Percentiles rank a stretch among this genome's conserved stretches.
Evolutionary conservation across 352 stramenopile species (phyloP).

Genomic region (Phytopythium ostracodes): DNA sequence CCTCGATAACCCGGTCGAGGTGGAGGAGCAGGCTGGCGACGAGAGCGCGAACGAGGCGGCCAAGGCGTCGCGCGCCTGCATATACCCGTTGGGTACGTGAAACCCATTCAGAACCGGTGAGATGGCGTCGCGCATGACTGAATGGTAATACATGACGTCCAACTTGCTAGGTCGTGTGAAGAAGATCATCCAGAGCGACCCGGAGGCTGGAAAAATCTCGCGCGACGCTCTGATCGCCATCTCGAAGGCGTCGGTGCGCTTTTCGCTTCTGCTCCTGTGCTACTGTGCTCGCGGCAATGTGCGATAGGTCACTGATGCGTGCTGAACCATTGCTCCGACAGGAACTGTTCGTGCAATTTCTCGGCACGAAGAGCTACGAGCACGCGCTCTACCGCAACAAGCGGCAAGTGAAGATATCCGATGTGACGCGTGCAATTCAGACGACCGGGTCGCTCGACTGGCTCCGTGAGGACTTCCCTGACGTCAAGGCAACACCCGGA

Average conservation of each 20-base stretch:
- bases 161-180: slow-evolving; percentile 74
- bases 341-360: slow-evolving; percentile 89
- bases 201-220: slow-evolving; percentile 88
- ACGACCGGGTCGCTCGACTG: slow-evolving; percentile 73
- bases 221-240: slow-evolving; percentile 92
- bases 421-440: slow-evolving; percentile 78
- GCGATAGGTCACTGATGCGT: background rate
- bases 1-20: slow-evolving; percentile 53
- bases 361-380: slow-evolving; percentile 89
- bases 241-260: slow-evolving; percentile 84
- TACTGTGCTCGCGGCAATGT: background rate
- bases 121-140: background rate
- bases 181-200: slow-evolving; percentile 93
- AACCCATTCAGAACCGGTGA: background rate
- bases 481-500: slow-evolving; percentile 31
- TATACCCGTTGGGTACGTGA: slow-evolving; percentile 49
- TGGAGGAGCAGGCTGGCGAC: slow-evolving; percentile 48
- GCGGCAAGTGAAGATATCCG: slow-evolving; percentile 70
- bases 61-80: slow-evolving; percentile 27
- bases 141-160: background rate
- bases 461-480: slow-evolving; percentile 83
- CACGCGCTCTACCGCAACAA: slow-evolving; percentile 81
- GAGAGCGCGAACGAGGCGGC: slow-evolving; percentile 11
- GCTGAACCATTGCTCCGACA: slow-evolving; percentile 12
- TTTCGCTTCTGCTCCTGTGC: background rate